phyloP scores from a whole-genome alignment of 1,139 yeast genomes.

The Yamadazyma diospyri region DNA sequence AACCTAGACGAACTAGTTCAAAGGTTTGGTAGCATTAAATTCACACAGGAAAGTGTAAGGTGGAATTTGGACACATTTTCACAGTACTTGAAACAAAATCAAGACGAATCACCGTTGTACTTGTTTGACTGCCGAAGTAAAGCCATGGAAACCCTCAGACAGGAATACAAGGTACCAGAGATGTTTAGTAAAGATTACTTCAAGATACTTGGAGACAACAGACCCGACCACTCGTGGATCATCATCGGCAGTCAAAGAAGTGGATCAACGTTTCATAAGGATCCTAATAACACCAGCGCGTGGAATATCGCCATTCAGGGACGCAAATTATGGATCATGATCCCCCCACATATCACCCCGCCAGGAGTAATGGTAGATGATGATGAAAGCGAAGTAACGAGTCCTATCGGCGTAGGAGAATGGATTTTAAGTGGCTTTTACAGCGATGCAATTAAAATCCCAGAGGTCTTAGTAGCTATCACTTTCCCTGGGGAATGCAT shows the following conservation, averaged over 20 bases:
- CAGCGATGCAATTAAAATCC: constrained; percentile 49
- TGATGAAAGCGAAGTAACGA: constrained; percentile 85
- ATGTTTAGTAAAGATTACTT: constrained; percentile 52
- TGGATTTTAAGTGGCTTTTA: constrained; percentile 84
- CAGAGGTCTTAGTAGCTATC: constrained; percentile 61
- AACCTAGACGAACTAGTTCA: constrained; percentile 43
- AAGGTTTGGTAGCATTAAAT: constrained; percentile 57
- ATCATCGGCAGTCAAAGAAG: constrained; percentile 78
- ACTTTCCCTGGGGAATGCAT: constrained; percentile 82
- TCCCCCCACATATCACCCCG: constrained; percentile 72
- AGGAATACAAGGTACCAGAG: constrained; percentile 52
- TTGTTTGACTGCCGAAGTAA: constrained; percentile 73
- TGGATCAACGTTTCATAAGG: constrained; percentile 90
- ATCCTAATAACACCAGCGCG: constrained; percentile 86
- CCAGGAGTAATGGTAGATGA: constrained; percentile 82
- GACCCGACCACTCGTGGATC: constrained; percentile 91
- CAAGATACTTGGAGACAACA: constrained; percentile 44
- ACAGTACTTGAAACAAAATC: constrained; percentile 56
- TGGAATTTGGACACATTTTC: constrained; percentile 68
- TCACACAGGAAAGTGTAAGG: constrained; percentile 81
- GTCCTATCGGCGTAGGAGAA: constrained; percentile 87
- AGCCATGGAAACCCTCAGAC: constrained; percentile 56
- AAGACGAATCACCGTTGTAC: constrained; percentile 81
- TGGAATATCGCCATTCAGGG: constrained; percentile 84
- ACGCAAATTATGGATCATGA: constrained; percentile 82